Evolutionary conservation across 78 protist species (phyloP), one percentile per base, ranked within the genome.

Genomic region (Monosiga brevicollis): DNA sequence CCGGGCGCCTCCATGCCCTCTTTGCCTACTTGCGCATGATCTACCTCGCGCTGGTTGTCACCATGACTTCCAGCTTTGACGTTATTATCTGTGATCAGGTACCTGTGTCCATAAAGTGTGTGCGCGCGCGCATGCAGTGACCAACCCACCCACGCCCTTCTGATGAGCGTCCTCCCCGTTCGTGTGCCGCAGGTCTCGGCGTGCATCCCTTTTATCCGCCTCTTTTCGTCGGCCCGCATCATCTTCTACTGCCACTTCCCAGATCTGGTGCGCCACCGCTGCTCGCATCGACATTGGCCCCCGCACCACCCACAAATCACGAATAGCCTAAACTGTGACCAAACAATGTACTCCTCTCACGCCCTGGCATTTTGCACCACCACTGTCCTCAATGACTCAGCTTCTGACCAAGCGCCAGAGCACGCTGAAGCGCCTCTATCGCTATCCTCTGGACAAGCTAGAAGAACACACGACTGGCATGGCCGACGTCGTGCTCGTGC

Each of bases 171-270:
- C 15, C 29, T 49, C 29, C 62, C 15, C 11, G 25, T 72, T 20
- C 34, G 1, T 75, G 1, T 29, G 39, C 83, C 73, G 62, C 62
- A 49, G 62, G 62, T 49, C 29, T 6, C 62, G 6, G 22, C 32
- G 37, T 73, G 38, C 77, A 11, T 73, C 39, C 40, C 77, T 1
- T 70, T 70, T 70, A 15, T 49, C 62, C 62, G 15, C 62, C 74
- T 70, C 74, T 26, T 70, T 22, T 6, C 74, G 23, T 26, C 2
- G 76, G 1, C 42, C 35, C 73, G 81, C 74, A 55, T 94, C 23
- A 3, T 95, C 55, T 98, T 97, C 84, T 98, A 98, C 86, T 97
- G 99, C 87, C 99, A 98, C 87, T 95, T 92, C 83, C 99, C 99
- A 1, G 99, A 98, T 85, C 71, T 79, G 86, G 83, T 91, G 37